Base-by-base conservation (phyloP, 192 early-diverging fungal species). In the Martensiomyces pterosporus region DNA sequence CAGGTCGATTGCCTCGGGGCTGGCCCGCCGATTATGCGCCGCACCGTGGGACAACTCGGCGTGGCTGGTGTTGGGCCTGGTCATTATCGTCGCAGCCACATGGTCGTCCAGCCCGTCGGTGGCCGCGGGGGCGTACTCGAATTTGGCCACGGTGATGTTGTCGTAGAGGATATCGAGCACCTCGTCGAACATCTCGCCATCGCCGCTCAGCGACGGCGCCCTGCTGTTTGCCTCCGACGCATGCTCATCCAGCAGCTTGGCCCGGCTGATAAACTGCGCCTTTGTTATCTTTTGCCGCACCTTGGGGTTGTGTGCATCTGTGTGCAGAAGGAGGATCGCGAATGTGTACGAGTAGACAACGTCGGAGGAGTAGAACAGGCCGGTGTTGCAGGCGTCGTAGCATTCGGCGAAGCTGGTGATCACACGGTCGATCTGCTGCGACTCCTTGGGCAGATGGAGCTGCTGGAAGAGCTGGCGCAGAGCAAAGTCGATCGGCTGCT, bases 271-370 rank as follows among this genome's bases (percentile, higher is more conserved):
- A 52, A 90, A 92, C 47, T 86, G 83, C 7, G 82, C 75, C 67
- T 85, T 88, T n/a, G 74, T 81, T 81, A 92, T 92, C 60, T 91
- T 90, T 33, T 81, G 79, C 29, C 77, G 77, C 16, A 91, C 81
- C 39, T 79, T 79, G 32, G 86, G 85, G 56, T 92, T 92, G 66
- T 91, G 89, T 8, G 88, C 86, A 57, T 92, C 90, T 1, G 88
- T 89, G 60, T 92, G 88, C 37, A 92, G 79, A 47, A 92, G 70
- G 43, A 92, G 71, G 12, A 92, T 72, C 5, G 88, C 87, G 66
- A 86, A 92, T 7, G 90, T 80, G 24, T 91, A 64, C 12, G 85
- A 77, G 55, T 92, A 88, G 24, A 85, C 80, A 7, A 78, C 69
- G 41, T 90, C 87, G 21, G 76, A 55, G 9, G 80, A 77, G 26